phyloP scores from a whole-genome alignment of 805 yeast genomes.

The Pichia phayaonensis region DNA sequence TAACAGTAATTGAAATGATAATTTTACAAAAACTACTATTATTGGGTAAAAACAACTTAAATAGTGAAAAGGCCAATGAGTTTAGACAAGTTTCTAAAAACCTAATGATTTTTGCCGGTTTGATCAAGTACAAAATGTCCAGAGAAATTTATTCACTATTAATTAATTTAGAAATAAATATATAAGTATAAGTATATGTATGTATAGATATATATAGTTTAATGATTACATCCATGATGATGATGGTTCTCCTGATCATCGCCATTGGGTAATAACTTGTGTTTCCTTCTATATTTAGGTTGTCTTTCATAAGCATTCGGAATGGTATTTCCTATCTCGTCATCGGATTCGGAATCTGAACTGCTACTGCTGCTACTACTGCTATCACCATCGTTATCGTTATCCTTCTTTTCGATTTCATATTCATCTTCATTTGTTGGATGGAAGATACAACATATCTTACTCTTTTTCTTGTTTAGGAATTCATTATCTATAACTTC shows the following conservation, averaged over 20 bases:
- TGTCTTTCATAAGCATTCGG: slow-evolving; percentile 86
- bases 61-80: slow-evolving; percentile 46
- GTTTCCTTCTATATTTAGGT: slow-evolving; percentile 47
- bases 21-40: slow-evolving; percentile 49
- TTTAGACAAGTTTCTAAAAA: slow-evolving; percentile 65
- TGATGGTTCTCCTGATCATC: slow-evolving; percentile 11
- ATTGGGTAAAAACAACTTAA: slow-evolving; percentile 30
- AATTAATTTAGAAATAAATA: slow-evolving; percentile 48
- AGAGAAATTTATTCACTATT: slow-evolving; percentile 68
- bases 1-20: slow-evolving; percentile 76
- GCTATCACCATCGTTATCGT: neutral
- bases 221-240: neutral
- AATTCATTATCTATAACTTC: slow-evolving; percentile 87
- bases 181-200: slow-evolving; percentile 9
- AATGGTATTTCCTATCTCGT: slow-evolving; percentile 7
- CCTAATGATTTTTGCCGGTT: slow-evolving; percentile 92
- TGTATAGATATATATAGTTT: neutral
- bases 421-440: slow-evolving; percentile 54
- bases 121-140: slow-evolving; percentile 91
- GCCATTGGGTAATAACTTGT: neutral
- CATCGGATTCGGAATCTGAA: slow-evolving; percentile 16
- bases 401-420: slow-evolving; percentile 17
- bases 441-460: slow-evolving; percentile 82
- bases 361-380: slow-evolving; percentile 2
- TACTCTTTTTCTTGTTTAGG: slow-evolving; percentile 81